A percentile compares a stretch with the other conserved stretches of the same genome.
phyloP scores from a whole-genome alignment of 192 early-diverging fungal genomes.

The Phycomyces nitens region DNA sequence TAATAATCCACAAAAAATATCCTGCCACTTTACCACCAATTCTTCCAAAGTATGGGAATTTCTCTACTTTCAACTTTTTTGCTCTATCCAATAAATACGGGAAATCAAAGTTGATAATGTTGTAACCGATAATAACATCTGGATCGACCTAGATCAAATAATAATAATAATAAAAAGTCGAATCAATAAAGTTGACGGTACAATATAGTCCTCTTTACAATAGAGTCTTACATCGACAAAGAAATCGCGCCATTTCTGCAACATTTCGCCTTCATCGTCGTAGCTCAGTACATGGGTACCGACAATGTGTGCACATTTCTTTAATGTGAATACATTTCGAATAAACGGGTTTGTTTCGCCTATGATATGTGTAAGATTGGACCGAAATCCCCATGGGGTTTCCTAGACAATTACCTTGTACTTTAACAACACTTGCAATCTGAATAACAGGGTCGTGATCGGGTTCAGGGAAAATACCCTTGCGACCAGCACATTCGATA shows the following conservation, averaged over 20 bases:
- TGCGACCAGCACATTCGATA: slow-evolving; percentile 97
- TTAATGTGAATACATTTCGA: slow-evolving; percentile 90
- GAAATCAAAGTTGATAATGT: slow-evolving; percentile 96
- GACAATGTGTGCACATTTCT: slow-evolving; percentile 87
- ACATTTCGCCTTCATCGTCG: slow-evolving; percentile 72
- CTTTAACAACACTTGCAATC: slow-evolving; percentile 90
- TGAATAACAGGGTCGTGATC: slow-evolving; percentile 93
- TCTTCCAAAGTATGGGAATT: slow-evolving; percentile 86
- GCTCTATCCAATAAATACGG: slow-evolving; percentile 94
- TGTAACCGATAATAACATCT: slow-evolving; percentile 94
- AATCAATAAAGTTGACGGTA: background rate
- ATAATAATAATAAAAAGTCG: background rate
- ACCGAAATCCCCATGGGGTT: background rate
- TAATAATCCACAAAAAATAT: no score
- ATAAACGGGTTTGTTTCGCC: slow-evolving; percentile 88
- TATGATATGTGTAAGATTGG: slow-evolving; percentile 9
- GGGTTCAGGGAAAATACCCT: slow-evolving; percentile 94
- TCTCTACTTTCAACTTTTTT: slow-evolving; percentile 61
- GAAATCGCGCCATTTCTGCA: slow-evolving; percentile 85
- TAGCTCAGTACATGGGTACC: slow-evolving; percentile 84
- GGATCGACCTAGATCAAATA: slow-evolving; percentile 64
- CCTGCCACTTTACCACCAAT: slow-evolving; percentile 29
- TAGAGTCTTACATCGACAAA: slow-evolving; percentile 50
- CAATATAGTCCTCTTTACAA: background rate
- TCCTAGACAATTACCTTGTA: slow-evolving; percentile 64